Conservation (phyloP, 257 asterid species). For the Solanum rostratum region DNA sequence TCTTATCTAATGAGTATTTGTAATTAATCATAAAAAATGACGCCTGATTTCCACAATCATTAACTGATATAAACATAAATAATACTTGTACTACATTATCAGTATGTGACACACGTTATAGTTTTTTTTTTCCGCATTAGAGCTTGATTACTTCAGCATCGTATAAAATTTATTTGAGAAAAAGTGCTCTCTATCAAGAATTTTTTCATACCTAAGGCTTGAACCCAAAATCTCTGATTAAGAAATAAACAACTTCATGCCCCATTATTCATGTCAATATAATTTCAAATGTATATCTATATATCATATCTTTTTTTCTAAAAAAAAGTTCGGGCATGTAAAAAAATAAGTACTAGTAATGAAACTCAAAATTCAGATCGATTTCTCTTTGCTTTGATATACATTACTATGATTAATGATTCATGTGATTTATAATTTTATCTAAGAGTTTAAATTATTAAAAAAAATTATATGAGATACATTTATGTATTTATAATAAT, state of each 20-base stretch:
- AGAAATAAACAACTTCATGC: too few species aligned
- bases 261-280: too few species aligned
- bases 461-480: not conserved
- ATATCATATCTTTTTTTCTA: not conserved
- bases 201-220: too few species aligned
- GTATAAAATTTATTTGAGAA: too few species aligned
- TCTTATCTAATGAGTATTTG: not conserved
- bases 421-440: not conserved
- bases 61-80: not conserved
- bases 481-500: not conserved
- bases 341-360: not conserved
- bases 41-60: slow-evolving; percentile 15
- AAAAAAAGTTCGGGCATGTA: not conserved
- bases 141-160: too few species aligned
- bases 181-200: too few species aligned
- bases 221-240: too few species aligned
- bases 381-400: not conserved
- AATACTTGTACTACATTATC: not conserved
- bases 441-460: not conserved
- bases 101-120: not conserved
- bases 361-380: not conserved
- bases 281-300: not conserved
- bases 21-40: slow-evolving; percentile 19
- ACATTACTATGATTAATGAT: not conserved
- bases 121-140: too few species aligned